Conservation (phyloP, 2,329 filamentous ascomycete genomes). For the Colletotrichum tabaci region DNA sequence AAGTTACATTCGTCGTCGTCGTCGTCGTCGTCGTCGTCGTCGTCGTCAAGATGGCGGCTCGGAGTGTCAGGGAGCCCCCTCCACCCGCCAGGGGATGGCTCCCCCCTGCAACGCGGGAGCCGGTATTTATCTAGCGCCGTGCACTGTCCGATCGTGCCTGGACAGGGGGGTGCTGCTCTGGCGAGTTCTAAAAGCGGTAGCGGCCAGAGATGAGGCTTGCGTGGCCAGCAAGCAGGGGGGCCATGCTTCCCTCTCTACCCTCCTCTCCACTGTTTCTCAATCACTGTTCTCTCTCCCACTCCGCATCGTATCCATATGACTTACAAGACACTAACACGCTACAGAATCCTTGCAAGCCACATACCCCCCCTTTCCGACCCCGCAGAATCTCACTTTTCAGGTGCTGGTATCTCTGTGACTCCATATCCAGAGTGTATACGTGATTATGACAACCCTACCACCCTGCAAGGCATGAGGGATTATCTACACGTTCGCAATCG, state of each 20-base stretch:
- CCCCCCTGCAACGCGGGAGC: conserved; percentile 15
- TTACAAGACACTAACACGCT: too few relatives aligned
- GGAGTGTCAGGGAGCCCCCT: conserved; percentile 11
- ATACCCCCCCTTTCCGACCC: not conserved
- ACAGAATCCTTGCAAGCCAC: too few relatives aligned
- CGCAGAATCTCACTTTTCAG: not conserved
- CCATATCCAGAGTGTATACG: not conserved
- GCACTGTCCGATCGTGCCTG: not conserved
- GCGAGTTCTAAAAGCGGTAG: conserved; percentile 27
- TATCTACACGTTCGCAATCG: conserved; percentile 32
- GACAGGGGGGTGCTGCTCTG: not conserved
- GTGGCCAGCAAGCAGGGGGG: conserved; percentile 20
- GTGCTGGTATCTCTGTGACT: too few relatives aligned
- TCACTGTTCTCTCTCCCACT: too few relatives aligned
- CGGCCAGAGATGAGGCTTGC: conserved; percentile 35
- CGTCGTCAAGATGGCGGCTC: conserved; percentile 33
- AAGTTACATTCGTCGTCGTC: conserved; percentile 8
- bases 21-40: not conserved
- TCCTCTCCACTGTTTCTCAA: too few relatives aligned
- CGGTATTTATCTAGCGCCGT: conserved; percentile 25
- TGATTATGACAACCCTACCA: conserved; percentile 4
- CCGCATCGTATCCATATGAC: too few relatives aligned
- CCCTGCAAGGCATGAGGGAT: conserved; percentile 18
- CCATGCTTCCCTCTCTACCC: too few relatives aligned
- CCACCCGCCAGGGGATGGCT: not conserved